Evolutionary conservation across 1,284 basidiomycete genomes (phyloP), one percentile per base, ranked within the genome.

Genomic region (Malassezia brasiliensis): DNA sequence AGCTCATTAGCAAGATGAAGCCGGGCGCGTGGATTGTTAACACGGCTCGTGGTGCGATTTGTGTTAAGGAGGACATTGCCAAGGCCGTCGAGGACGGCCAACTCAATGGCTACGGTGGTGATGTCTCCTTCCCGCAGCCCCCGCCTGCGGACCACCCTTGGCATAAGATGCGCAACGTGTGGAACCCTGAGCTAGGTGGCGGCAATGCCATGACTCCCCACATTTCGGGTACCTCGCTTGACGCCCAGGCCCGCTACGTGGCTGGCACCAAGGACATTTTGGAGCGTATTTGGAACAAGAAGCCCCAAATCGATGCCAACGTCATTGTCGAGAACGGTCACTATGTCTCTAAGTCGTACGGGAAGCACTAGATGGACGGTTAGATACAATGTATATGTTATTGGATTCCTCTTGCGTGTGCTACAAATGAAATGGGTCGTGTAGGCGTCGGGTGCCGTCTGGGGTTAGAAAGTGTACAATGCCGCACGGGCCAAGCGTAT

Each of bases 21-120:
- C 85, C 86, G 71, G 81, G 80, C 30, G 68, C 76, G n/a, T 90
- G 86, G 85, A 81, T 91, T 65, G 83, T 93, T 74, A 91, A 93
- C 82, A 91, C 89, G 31, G 90, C 90, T 40, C 87, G 89, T 67
- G 90, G 90, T 44, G 90, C 90, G 48, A 90, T 96, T 71, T 88
- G 85, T 75, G 85, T 89, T 77, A 83, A 84, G 62, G 81, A 88
- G 61, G 88, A 83, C 44, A 83, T 94, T 56, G 83, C 83, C 10
- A 83, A 77, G 1, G 88, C 90, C 10, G 76, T 96, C 60, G 81
- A 82, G 77, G 83, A 80, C 52, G 90, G 90, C 15, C 86, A 87
- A 47, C 75, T 91, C 56, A 58, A 56, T 25, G 77, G 81, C 6
- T 84, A 84, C 73, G 82, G 83, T 63, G 74, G 75, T 20, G 76